Conservation (phyloP, 2,329 filamentous ascomycete genomes). For the Ramularia endophylla region DNA sequence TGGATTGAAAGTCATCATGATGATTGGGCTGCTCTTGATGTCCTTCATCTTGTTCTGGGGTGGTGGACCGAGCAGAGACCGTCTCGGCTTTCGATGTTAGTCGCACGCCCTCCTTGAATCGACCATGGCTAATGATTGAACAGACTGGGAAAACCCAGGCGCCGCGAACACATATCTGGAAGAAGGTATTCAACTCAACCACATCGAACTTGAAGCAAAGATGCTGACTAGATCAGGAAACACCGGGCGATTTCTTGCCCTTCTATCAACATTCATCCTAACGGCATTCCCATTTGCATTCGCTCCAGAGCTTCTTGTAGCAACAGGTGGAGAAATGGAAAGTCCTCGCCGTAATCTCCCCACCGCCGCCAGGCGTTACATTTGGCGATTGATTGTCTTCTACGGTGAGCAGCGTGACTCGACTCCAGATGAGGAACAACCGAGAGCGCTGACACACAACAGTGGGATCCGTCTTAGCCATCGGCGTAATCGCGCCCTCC, state of each 20-base stretch:
- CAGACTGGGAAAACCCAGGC: constrained; percentile 43
- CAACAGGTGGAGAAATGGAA: constrained; percentile 52
- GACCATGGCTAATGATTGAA: background rate
- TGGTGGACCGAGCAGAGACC: constrained; percentile 47
- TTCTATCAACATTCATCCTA: constrained; percentile 47
- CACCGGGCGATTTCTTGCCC: constrained; percentile 46
- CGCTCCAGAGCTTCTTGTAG: constrained; percentile 51
- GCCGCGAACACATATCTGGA: constrained; percentile 46
- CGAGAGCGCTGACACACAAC: too few relatives aligned
- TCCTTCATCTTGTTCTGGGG: constrained; percentile 52
- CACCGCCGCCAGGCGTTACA: constrained; percentile 53
- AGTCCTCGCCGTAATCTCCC: constrained; percentile 55
- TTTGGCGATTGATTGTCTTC: constrained; percentile 58
- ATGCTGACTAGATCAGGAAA: too few relatives aligned
- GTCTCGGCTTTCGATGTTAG: constrained; percentile 44
- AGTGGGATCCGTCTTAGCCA: constrained; percentile 50
- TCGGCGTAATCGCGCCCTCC: constrained; percentile 54
- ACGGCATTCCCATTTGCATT: constrained; percentile 52
- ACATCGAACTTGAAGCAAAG: too few relatives aligned
- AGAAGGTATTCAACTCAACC: too few relatives aligned
- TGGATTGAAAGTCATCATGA: constrained; percentile 44
- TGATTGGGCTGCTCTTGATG: constrained; percentile 47
- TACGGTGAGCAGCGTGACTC: too few relatives aligned
- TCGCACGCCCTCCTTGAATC: background rate
- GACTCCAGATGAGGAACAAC: too few relatives aligned